Evolutionary conservation across 176 grass and related monocot genomes (phyloP).

Genomic region (Phragmites australis): DNA sequence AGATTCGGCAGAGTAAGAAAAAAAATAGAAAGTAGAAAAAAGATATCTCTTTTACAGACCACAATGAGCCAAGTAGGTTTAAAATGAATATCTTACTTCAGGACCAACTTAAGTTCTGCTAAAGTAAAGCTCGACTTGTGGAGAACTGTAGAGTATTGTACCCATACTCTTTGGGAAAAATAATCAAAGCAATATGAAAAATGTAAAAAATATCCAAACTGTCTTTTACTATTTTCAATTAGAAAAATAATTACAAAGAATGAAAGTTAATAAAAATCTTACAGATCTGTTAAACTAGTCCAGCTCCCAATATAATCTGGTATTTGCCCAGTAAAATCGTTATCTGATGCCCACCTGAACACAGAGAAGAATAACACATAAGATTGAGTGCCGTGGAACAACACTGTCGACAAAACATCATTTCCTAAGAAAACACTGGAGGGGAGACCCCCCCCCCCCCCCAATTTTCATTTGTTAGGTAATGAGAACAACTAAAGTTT

Average conservation of each 20-base stretch:
- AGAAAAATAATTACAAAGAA: background rate
- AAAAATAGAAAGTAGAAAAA: background rate
- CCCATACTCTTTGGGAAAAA: background rate
- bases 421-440: too few relatives aligned
- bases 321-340: constrained; percentile 72
- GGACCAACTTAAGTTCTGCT: background rate
- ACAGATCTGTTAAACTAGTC: constrained; percentile 48
- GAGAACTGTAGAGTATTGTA: background rate
- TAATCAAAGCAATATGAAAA: background rate
- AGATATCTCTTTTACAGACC: background rate
- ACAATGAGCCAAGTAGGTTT: background rate
- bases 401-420: background rate
- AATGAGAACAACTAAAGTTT: too few relatives aligned
- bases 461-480: too few relatives aligned
- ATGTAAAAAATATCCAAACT: background rate
- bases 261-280: constrained; percentile 30
- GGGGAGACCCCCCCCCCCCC: too few relatives aligned
- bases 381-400: background rate
- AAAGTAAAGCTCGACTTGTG: background rate
- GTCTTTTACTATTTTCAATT: background rate
- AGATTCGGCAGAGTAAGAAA: background rate
- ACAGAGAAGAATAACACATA: background rate
- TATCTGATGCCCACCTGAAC: constrained; percentile 64
- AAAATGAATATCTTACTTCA: background rate
- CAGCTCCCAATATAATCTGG: constrained; percentile 69